Evolutionary conservation across 208 protist genomes (phyloP), one percentile per base, ranked within the genome.

Genomic region (Leptomonas seymouri): DNA sequence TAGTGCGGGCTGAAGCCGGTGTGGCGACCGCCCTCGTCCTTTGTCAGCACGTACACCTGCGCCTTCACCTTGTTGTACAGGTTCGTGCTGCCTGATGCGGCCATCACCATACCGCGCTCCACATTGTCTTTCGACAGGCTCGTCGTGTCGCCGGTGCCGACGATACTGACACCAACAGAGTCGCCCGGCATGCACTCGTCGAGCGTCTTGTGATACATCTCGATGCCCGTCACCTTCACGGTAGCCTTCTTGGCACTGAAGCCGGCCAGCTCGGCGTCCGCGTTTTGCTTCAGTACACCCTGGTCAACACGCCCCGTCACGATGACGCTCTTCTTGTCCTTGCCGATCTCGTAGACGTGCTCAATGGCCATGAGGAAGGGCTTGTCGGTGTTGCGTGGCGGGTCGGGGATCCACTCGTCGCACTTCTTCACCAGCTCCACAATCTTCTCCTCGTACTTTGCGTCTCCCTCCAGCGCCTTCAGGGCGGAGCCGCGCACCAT

Each of bases 11-110:
- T 92, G 81, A 99, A 99, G 61, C 98, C 97, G 16, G 98, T 99
- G 93, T 99, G 98, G 66, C 99, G 94, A 31, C 99, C 99, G 61
- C 99, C 99, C 84, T 99, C 99, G 30, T 99, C 98, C 82, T 98
- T 98, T 44, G 95, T 99, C 44, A 99, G 90, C 25, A 99, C 91
- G 84, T 99, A 99, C 20, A 99, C 87, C 88, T 99, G 90, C 49
- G 97, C 97, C 66, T 95, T 83, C 66, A 99, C 90, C 72, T 97
- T 94, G 67, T 93, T 98, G 86, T 93, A 89, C 15, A 98, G 75
- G 68, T 91, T 96, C 34, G 97, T 86, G 51, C 96, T 94, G 65
- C 97, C 97, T 8, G 96, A 90, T 20, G 97, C 93, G 55, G 87
- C 89, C 58, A 99, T 71, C 31, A 99, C 97, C 93, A 97, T 95